phyloP scores from a whole-genome alignment of 2,329 filamentous ascomycete species.

The Fusarium coffeatum region DNA sequence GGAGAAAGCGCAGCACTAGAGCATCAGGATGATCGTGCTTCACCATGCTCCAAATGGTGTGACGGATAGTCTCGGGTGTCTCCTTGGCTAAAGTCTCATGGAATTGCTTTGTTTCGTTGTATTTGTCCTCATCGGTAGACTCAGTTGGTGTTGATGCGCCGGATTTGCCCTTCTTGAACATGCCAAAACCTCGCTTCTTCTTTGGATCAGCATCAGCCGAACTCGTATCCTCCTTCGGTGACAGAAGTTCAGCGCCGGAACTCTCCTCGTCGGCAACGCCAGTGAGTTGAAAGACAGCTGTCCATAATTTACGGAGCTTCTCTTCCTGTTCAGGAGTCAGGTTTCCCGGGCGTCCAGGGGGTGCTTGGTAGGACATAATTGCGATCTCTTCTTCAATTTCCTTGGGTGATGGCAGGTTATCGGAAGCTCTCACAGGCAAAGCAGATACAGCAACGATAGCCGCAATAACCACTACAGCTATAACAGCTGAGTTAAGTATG shows the following conservation, averaged over 20 bases:
- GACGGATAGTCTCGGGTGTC: conserved; percentile 80
- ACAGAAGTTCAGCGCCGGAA: conserved; percentile 39
- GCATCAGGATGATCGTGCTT: conserved; percentile 96
- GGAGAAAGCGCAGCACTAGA: conserved; percentile 81
- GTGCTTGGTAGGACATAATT: conserved; percentile 57
- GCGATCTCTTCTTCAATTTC: conserved; percentile 34
- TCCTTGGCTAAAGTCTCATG: conserved; percentile 81
- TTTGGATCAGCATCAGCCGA: conserved; percentile 65
- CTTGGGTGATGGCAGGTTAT: conserved; percentile 1
- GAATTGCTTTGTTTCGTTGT: conserved; percentile 88
- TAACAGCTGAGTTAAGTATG: conserved; percentile 24
- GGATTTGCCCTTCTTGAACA: conserved; percentile 70
- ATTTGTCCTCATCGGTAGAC: conserved; percentile 81
- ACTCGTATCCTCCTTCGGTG: conserved; percentile 37
- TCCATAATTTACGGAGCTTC: conserved; percentile 91
- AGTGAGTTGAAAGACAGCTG: conserved; percentile 78
- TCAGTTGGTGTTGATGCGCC: conserved; percentile 53
- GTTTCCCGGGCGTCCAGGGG: conserved; percentile 83
- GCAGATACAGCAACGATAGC: conserved; percentile 29
- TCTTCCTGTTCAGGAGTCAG: conserved; percentile 89
- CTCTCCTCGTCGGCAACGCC: conserved; percentile 61
- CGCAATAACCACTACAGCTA: conserved; percentile 27
- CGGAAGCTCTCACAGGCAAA: conserved; percentile 23
- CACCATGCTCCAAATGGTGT: conserved; percentile 90
- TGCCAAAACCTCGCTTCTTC: conserved; percentile 74